Base-by-base conservation (phyloP, 176 grass and related monocot species). In the Echinochloa phyllopogon region DNA sequence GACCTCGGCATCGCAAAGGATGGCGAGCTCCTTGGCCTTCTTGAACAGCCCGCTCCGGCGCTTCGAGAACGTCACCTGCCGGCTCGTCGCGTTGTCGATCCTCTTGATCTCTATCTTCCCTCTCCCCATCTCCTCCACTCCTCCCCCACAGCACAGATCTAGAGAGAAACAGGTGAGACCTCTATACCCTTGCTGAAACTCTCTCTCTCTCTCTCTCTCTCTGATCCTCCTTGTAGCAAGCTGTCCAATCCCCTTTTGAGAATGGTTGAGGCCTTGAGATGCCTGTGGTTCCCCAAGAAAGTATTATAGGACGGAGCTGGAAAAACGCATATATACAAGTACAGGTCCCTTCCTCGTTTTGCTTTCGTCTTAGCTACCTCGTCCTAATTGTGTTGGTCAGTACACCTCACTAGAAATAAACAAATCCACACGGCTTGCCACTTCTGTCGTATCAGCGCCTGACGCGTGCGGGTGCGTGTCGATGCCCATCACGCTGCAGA, bases 31-130 rank as follows among this genome's bases (percentile, higher is more conserved):
- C 64, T 69, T 95, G 47, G 90, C 86, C 71, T 95, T 95, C 83
- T 95, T 95, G 62, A 92, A 76, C 74, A 95, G 72, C 49, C 93
- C 90, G 38, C 77, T 78, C 74, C 87, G 79, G 49, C 90, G 78
- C 81, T 94, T 94, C 6, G 90, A 94, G 82, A 94, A 94, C 12
- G 90, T 94, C 42, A 94, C 87, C 78, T 94, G 93, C 47, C 93
- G 53, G 83, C 74, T 94, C 6, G 93, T 92, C 29, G 85, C 24
- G 87, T 94, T 89, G n/a, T 92, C 93, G 61, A 94, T 94, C 87
- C 93, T 94, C 71, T 84, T 75, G 38, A 94, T 92, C 25, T 56
- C 85, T 73, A 88, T 92, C 87, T 94, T 94, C 43, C 90, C 87
- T 57, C 93, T 94, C 49, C 90, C 87, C 93, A 94, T 94, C 84